phyloP scores from a whole-genome alignment of 352 stramenopile species.

The Peronospora belbahrii region DNA sequence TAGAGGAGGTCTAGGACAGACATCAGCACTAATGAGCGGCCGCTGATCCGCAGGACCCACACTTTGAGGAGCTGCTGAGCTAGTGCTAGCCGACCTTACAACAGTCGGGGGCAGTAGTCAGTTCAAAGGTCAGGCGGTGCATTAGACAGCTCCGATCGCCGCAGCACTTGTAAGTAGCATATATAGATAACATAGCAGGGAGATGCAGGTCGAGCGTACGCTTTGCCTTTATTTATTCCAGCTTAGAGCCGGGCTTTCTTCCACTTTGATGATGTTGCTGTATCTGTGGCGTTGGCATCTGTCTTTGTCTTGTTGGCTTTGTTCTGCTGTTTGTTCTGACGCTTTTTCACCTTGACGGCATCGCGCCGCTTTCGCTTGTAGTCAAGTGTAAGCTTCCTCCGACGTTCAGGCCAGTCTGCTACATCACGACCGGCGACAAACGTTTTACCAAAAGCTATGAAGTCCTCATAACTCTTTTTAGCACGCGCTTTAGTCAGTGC shows the following conservation, averaged over 20 bases:
- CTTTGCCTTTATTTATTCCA: constrained; percentile 31
- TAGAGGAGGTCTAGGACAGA: neutral
- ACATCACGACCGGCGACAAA: constrained; percentile 34
- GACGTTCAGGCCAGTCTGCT: constrained; percentile 43
- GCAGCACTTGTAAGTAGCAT: constrained; percentile 23
- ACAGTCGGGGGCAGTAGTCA: constrained; percentile 5
- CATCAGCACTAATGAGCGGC: constrained; percentile 3
- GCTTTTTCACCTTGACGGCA: constrained; percentile 69
- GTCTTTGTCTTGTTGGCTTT: constrained; percentile 20
- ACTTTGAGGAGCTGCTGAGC: constrained; percentile 5
- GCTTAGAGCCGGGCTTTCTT: constrained; percentile 29
- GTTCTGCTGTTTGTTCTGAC: constrained; percentile 50
- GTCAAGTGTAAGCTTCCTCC: constrained; percentile 72
- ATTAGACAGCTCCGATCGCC: constrained; percentile 1
- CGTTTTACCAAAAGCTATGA: constrained; percentile 50
- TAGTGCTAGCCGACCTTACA: constrained; percentile 11
- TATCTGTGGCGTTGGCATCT: constrained; percentile 1
- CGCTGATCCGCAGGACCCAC: neutral
- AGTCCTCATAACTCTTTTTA: constrained; percentile 50
- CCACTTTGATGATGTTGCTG: constrained; percentile 10
- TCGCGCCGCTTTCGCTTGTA: constrained; percentile 78
- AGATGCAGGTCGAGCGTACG: constrained; percentile 18
- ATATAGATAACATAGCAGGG: constrained; percentile 21
- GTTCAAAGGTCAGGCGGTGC: constrained; percentile 14
- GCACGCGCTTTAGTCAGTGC: constrained; percentile 17